Base-by-base conservation (phyloP, 805 yeast genomes). In the Vanderwaltozyma polyspora region DNA sequence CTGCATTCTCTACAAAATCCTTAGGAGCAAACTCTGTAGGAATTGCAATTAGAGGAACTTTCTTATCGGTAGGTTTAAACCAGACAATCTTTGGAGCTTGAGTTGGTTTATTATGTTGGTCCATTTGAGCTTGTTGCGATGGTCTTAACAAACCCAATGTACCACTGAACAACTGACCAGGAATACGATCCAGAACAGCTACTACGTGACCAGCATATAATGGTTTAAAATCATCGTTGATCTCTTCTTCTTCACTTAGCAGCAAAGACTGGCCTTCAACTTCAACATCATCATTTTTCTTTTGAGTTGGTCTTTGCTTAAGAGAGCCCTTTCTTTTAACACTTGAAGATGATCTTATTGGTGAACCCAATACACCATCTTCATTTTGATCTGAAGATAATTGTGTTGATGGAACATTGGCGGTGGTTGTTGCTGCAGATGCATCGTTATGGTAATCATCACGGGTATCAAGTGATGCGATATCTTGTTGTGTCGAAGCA, bases 11-110 rank as follows among this genome's bases (percentile, higher is more conserved):
- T 28, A 91, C 87, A 60, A 91, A 89, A 57, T 89, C 97, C 39
- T 71, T 74, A 23, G 98, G 98, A 0, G 95, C 98, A 58, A 91
- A 95, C 51, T 91, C 98, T 1, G 96, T 91, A 26, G 98, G 98
- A 43, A 91, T 91, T 12, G 98, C 98, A 64, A 91, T 87, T 43
- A 91, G 68, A 5, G 98, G 98, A 15, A 91, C 98, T 43, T 94
- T 84, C 62, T 91, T 91, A 57, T 91, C 98, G 1, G 95, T 87
- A 25, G 98, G 98, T 56, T 91, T 91, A 59, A 91, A 91, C 98
- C 98, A 91, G 23, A 91, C 96, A 65, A 91, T 44, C 84, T 79
- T 48, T 89, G 89, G 35, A 17, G 29, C 14, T 17, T 33, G 31
- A 4, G 32, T 13, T 11, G 23, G 26, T 18, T 48, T 45, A 27